phyloP scores from a whole-genome alignment of 148 eudicot species.

The Nyssa sinensis region DNA sequence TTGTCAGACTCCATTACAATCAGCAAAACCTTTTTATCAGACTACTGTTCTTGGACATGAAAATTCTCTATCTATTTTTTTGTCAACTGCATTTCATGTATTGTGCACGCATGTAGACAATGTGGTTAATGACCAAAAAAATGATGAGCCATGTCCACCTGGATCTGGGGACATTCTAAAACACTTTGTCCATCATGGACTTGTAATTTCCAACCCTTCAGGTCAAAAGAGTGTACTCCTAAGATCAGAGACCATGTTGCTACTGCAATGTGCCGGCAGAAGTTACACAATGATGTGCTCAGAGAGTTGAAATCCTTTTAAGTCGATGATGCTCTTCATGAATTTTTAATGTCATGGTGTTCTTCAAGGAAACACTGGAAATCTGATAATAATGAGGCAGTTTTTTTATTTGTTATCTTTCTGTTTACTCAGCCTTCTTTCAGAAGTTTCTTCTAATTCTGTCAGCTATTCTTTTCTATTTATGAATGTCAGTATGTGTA shows the following conservation, averaged over 20 bases:
- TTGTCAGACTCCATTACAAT: conserved; percentile 21
- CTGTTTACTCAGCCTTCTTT: neutral
- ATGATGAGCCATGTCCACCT: conserved; percentile 45
- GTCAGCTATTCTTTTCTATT: neutral
- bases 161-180: conserved; percentile 32
- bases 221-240: conserved; percentile 23
- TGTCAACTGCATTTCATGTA: conserved; percentile 53
- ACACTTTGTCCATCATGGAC: conserved; percentile 23
- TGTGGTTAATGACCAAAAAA: conserved; percentile 20
- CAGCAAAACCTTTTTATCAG: conserved; percentile 16
- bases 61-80: conserved; percentile 26
- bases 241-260: conserved; percentile 34
- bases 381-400: conserved; percentile 35
- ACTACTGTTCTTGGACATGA: conserved; percentile 22
- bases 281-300: conserved; percentile 64
- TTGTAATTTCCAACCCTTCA: conserved; percentile 29
- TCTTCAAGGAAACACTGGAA: conserved; percentile 25
- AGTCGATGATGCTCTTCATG: conserved; percentile 34
- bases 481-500: no score
- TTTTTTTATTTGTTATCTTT: conserved; percentile 5
- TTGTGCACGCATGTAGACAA: conserved; percentile 33
- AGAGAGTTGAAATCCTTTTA: conserved; percentile 56
- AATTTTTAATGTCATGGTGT: conserved; percentile 23
- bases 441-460: neutral
- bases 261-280: conserved; percentile 63